Conservation (phyloP, 2,329 filamentous ascomycete genomes). For the Sarocladium kiliense region DNA sequence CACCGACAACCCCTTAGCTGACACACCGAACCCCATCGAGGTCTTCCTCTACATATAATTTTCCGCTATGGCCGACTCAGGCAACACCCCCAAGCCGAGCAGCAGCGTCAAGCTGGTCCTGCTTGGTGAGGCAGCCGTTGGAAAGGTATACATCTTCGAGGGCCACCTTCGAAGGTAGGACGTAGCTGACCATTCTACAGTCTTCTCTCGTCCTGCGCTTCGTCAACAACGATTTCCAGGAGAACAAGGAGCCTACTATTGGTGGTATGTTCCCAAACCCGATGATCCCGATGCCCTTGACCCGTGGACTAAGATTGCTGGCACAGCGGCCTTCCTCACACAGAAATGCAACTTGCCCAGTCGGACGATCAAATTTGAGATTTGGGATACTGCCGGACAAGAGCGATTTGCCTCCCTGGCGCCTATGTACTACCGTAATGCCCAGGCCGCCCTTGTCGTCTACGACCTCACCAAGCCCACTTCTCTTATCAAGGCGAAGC, state of each 20-base stretch:
- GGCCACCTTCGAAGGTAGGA: not conserved
- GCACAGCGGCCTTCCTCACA: slow-evolving; percentile 85
- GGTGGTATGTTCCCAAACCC: slow-evolving; percentile 60
- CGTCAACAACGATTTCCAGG: slow-evolving; percentile 99
- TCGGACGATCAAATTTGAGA: slow-evolving; percentile 88
- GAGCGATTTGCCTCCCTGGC: slow-evolving; percentile 95
- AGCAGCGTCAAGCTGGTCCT: slow-evolving; percentile 99
- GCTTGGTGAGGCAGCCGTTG: slow-evolving; percentile 93
- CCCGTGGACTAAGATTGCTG: slow-evolving; percentile 13
- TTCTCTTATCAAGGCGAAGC: slow-evolving; percentile 92
- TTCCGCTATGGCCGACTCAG: slow-evolving; percentile 37
- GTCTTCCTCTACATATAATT: slow-evolving; percentile 9
- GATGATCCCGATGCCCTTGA: not conserved
- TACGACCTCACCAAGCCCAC: slow-evolving; percentile 98
- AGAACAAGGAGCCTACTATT: slow-evolving; percentile 99
- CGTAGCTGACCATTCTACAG: slow-evolving; percentile 40
- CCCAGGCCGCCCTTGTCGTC: slow-evolving; percentile 93
- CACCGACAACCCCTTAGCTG: not conserved
- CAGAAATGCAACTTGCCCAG: slow-evolving; percentile 97
- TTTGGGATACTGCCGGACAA: slow-evolving; percentile 98
- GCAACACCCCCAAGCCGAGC: slow-evolving; percentile 80
- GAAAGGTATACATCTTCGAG: slow-evolving; percentile 65
- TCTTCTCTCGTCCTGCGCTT: slow-evolving; percentile 96
- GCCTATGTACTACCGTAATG: slow-evolving; percentile 99
- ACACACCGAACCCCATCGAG: not conserved